Evolutionary conservation across 2,329 filamentous ascomycete species (phyloP), one percentile per base, ranked within the genome.

Genomic region (Pseudocercospora ulei): DNA sequence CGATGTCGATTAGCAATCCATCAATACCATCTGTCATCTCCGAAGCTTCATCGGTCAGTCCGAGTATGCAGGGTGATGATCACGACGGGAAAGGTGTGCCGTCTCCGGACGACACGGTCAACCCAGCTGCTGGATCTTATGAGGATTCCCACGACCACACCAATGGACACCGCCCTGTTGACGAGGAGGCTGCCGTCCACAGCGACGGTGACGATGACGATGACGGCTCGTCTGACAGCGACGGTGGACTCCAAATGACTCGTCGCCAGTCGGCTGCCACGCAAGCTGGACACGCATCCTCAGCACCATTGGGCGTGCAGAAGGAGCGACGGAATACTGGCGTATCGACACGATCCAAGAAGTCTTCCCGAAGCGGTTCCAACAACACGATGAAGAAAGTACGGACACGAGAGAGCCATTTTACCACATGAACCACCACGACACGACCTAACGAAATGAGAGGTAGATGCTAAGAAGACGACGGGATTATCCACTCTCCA

Each of bases 11-110:
- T 5, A 70, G 67, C 6, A 66, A 69, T 39, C 67, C 67, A 7
- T 71, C 68, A 1, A 68, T 70, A 14, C 68, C 68, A 1, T 71
- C 68, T 5, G 62, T 67, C 9, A 62, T 64, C n/a, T 70, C 67
- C 1, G 65, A 65, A 23, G 61, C 59, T 23, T 69, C 67, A 0
- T 69, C 66, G 5, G 41, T 65, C 11, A 62, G 61, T 11, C 58
- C 59, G 3, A 33, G 39, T 4, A 22, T 22, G 30, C 30, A 22
- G 13, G 53, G 54, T 11, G 49, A 52, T n/a, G 44, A 44, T 8
- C 51, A 52, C 27, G 55, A 59, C 16, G 27, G 38, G 17, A 66
- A 65, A 30, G 59, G 62, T 31, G 48, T 50, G 18, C 37, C 28
- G 11, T 48, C 57, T 5, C 62, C 61, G 7, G 56, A 55, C 12